Evolutionary conservation across 192 early-diverging fungal genomes (phyloP), one percentile per base, ranked within the genome.

Genomic region (Phycomyces blakesleeanus): DNA sequence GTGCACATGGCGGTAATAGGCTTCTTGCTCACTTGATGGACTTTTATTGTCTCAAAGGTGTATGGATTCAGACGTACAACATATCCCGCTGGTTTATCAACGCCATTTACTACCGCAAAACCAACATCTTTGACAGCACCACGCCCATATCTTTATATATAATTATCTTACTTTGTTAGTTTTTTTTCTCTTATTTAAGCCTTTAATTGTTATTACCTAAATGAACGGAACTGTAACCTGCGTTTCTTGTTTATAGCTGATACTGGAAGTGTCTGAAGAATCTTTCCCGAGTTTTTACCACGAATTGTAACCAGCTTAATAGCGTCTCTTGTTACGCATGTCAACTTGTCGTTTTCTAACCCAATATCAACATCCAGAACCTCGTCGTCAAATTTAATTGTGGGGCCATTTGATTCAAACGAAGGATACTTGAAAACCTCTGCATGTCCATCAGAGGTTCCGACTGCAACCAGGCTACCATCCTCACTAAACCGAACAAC

Each of bases 341-440:
- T 76, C 18, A 91, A 44, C 79, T 88, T 61, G 20, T 41, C 38
- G 20, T 59, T 73, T 14, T 79, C 74, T 15, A 74, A 56, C 61
- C 86, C 82, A 54, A 92, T 80, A 74, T 89, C 84, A 0, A 85
- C 67, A 75, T 92, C 90, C 24, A 78, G 57, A 34, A 92, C 78
- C 44, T 85, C 84, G 12, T 86, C 80, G 10, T 77, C 75, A 14
- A 47, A 18, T 29, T 89, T 86, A 10, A 78, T 54, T 40, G 88
- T 81, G 52, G 82, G 81, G 6, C 82, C 77, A 20, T 76, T 71
- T n/a, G 80, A 72, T 9, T 70, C 65, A 18, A 90, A 60, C 11
- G 76, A 78, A 10, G 90, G 90, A 79, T 87, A 92, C 39, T 72
- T 75, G 53, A 86, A 78, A 26, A 89, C 49, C 5, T 68, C 68